A percentile compares a stretch with the other conserved stretches of the same genome.
These are phyloP conservation scores for Leccinum broughii DNA, from an alignment of 768 basidiomycete species.

Conservation along the genomic window DNA sequence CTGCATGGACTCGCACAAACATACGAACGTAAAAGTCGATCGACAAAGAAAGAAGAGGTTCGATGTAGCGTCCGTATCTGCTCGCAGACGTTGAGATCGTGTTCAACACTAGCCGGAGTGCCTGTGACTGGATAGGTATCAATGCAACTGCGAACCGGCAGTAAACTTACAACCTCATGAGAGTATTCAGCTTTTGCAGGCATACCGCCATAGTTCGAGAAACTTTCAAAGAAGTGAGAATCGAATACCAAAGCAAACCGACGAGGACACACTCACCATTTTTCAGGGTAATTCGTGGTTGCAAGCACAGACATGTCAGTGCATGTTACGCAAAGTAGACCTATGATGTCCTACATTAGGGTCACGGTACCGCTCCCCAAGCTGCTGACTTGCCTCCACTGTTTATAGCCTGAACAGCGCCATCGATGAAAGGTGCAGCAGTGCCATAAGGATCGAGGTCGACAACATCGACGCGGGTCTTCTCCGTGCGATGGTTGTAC, in stretches of 20 bases:
- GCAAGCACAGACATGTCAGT: slow-evolving; percentile 95
- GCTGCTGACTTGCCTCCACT: slow-evolving; percentile 73
- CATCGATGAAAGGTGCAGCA: slow-evolving; percentile 95
- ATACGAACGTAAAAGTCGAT: slow-evolving; percentile 97
- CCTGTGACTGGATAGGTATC: slow-evolving; percentile 44
- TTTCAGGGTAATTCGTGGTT: slow-evolving; percentile 92
- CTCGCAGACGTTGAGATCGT: slow-evolving; percentile 83
- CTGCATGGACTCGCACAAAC: slow-evolving; percentile 76
- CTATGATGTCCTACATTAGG: slow-evolving; percentile 30
- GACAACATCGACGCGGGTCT: slow-evolving; percentile 83
- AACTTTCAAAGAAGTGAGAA: slow-evolving; percentile 47
- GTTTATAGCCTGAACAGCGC: slow-evolving; percentile 83
- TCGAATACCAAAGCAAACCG: not conserved
- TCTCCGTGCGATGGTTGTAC: slow-evolving; percentile 82
- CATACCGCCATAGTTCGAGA: slow-evolving; percentile 92
- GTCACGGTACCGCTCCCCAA: not conserved
- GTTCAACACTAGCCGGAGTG: slow-evolving; percentile 88
- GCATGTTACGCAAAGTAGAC: slow-evolving; percentile 92
- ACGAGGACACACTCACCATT: slow-evolving; percentile 59
- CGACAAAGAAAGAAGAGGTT: slow-evolving; percentile 85
- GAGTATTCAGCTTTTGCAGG: slow-evolving; percentile 91
- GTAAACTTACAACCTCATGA: slow-evolving; percentile 78
- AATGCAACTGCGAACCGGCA: not conserved
- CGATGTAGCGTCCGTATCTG: slow-evolving; percentile 89
- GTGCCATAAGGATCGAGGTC: slow-evolving; percentile 98